These are phyloP conservation scores for Plasmodium yoelii DNA, from an alignment of 169 alveolate species.

Conservation along the genomic window DNA sequence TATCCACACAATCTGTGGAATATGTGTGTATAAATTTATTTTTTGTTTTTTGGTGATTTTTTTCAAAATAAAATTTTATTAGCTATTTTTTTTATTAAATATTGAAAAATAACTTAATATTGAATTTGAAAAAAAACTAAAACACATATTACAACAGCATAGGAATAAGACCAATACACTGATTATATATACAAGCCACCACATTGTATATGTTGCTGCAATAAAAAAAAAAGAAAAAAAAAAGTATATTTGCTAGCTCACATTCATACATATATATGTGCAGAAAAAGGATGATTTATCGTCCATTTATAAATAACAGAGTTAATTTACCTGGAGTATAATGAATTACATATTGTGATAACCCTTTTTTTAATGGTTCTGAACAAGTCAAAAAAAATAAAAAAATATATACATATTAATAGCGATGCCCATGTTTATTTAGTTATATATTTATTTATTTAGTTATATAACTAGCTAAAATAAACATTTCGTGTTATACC, in stretches of 20 bases:
- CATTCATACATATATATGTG: background rate
- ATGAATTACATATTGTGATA: constrained; percentile 63
- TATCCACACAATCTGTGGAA: background rate
- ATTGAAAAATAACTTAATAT: constrained; percentile 33
- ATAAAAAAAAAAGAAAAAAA: constrained; percentile 7
- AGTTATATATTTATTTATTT: too few relatives aligned
- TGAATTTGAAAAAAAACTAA: constrained; percentile 46
- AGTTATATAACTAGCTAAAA: background rate
- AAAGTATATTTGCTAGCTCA: background rate
- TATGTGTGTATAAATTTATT: background rate
- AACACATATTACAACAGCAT: constrained; percentile 71
- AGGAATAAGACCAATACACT: constrained; percentile 69
- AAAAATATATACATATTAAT: background rate
- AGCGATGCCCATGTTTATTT: background rate
- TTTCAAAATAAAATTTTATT: background rate
- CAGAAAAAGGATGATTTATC: background rate
- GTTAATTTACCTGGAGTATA: constrained; percentile 55
- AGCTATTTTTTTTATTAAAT: constrained; percentile 33
- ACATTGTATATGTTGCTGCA: constrained; percentile 64
- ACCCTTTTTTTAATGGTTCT: constrained; percentile 49
- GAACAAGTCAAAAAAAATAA: constrained; percentile 15
- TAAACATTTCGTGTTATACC: constrained; percentile 6
- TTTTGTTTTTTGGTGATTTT: background rate
- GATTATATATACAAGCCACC: constrained; percentile 70
- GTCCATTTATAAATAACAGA: background rate